These are phyloP conservation scores for Teunomyces gatunensis DNA, from an alignment of 805 yeast species.

Conservation along the genomic window DNA sequence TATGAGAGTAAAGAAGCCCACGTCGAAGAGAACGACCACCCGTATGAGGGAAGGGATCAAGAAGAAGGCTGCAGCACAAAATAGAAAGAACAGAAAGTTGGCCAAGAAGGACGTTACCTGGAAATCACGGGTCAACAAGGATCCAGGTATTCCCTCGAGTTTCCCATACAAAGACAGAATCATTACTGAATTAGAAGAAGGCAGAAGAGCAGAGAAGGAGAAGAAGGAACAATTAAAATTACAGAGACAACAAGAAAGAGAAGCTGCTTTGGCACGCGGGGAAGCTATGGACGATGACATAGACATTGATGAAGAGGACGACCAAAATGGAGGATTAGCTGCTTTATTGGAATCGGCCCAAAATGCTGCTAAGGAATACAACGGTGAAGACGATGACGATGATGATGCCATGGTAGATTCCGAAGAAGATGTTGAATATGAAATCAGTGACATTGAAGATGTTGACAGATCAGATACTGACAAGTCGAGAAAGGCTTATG, in stretches of 20 bases:
- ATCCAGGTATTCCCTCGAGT: constrained; percentile 91
- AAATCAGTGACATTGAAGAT: constrained; percentile 40
- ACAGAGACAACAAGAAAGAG: constrained; percentile 49
- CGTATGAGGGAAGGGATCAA: constrained; percentile 95
- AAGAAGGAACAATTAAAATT: constrained; percentile 49
- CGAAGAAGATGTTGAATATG: constrained; percentile 44
- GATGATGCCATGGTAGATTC: constrained; percentile 28
- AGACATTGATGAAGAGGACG: constrained; percentile 41
- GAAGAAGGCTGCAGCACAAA: constrained; percentile 91
- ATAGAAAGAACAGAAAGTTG: constrained; percentile 75
- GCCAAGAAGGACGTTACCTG: constrained; percentile 92
- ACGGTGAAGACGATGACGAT: constrained; percentile 48
- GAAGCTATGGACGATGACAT: constrained; percentile 34
- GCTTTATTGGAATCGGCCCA: constrained; percentile 91
- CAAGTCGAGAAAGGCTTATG: constrained; percentile 85
- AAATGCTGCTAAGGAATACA: constrained; percentile 74
- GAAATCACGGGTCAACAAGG: constrained; percentile 81
- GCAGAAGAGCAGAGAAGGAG: constrained; percentile 54
- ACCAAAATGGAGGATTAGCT: constrained; percentile 55
- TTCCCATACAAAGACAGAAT: constrained; percentile 93
- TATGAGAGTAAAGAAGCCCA: constrained; percentile 58
- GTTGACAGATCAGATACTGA: constrained; percentile 53
- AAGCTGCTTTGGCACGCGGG: constrained; percentile 38
- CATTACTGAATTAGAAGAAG: constrained; percentile 65
- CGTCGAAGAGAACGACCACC: constrained; percentile 86